Evolutionary conservation across 2,329 filamentous ascomycete genomes (phyloP).

Genomic region (Aspergillus niger): DNA sequence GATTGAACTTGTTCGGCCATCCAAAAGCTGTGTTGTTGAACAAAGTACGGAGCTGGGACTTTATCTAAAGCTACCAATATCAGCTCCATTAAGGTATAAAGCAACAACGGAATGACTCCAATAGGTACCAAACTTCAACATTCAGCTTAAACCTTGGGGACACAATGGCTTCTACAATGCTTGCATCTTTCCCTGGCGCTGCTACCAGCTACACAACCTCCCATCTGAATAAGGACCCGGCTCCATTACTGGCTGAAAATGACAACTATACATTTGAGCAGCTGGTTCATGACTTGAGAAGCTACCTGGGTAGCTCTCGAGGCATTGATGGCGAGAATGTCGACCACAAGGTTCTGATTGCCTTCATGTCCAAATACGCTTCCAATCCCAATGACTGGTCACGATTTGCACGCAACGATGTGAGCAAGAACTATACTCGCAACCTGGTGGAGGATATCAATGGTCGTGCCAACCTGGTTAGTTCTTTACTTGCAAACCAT

Average conservation of each 20-base stretch:
- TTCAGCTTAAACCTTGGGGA: neutral
- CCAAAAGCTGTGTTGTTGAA: neutral
- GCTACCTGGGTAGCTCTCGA: constrained; percentile 28
- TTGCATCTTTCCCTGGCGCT: neutral
- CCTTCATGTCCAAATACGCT: constrained; percentile 29
- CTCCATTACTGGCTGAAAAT: neutral
- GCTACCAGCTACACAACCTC: neutral
- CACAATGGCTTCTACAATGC: constrained; percentile 6
- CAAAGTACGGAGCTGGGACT: neutral
- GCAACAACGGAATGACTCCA: too few species aligned
- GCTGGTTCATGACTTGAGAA: constrained; percentile 32
- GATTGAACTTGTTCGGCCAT: neutral
- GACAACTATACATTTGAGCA: constrained; percentile 12
- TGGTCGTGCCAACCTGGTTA: constrained; percentile 35
- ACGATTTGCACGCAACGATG: constrained; percentile 32
- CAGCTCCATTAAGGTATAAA: neutral
- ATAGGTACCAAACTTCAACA: neutral
- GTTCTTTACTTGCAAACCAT: neutral
- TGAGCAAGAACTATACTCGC: constrained; percentile 37
- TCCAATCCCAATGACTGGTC: constrained; percentile 33
- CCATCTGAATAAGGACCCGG: neutral
- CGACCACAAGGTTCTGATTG: constrained; percentile 29
- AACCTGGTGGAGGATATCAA: constrained; percentile 38
- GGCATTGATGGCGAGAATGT: constrained; percentile 31
- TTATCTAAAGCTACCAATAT: neutral